Percentiles rank a stretch among this genome's conserved stretches.
Conservation (phyloP, 495 filamentous ascomycete species). For the Penicillium roqueforti region DNA sequence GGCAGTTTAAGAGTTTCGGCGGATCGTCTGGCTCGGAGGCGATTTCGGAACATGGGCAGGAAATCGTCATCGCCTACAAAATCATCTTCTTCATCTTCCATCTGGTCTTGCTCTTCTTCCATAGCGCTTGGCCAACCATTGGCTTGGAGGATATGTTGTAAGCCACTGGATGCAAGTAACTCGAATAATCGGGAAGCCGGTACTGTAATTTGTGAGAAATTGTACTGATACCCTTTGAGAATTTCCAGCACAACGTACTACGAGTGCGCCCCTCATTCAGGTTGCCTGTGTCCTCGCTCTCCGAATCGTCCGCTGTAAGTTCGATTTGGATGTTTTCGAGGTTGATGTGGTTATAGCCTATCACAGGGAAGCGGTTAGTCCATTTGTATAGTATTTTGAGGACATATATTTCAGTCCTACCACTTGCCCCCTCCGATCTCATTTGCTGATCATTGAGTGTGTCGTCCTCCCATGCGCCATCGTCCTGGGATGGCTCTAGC, state of each 20-base stretch:
- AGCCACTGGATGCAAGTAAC: slow-evolving; percentile 33
- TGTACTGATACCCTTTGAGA: neutral
- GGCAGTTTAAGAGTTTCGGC: slow-evolving; percentile 53
- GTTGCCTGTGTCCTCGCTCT: slow-evolving; percentile 36
- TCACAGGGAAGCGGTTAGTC: slow-evolving; percentile 18
- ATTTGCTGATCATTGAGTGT: slow-evolving; percentile 48
- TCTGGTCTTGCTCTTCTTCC: slow-evolving; percentile 13
- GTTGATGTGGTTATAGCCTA: slow-evolving; percentile 28
- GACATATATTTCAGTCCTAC: slow-evolving; percentile 36
- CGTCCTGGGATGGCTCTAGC: slow-evolving; percentile 4
- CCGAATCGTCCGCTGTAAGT: slow-evolving; percentile 40
- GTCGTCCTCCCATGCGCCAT: slow-evolving; percentile 21
- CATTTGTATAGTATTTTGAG: slow-evolving; percentile 16
- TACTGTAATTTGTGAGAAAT: slow-evolving; percentile 20
- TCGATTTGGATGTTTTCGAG: slow-evolving; percentile 47
- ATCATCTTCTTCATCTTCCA: slow-evolving; percentile 25
- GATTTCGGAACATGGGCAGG: slow-evolving; percentile 21
- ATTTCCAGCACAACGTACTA: slow-evolving; percentile 3
- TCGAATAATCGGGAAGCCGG: slow-evolving; percentile 33
- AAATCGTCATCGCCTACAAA: slow-evolving; percentile 14
- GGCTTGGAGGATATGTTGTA: slow-evolving; percentile 36
- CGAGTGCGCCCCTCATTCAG: slow-evolving; percentile 19
- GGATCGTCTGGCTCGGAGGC: slow-evolving; percentile 19
- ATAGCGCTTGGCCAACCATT: slow-evolving; percentile 26
- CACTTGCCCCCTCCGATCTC: slow-evolving; percentile 34